phyloP scores from a whole-genome alignment of 1,139 yeast genomes.

The Hansenula sp. region DNA sequence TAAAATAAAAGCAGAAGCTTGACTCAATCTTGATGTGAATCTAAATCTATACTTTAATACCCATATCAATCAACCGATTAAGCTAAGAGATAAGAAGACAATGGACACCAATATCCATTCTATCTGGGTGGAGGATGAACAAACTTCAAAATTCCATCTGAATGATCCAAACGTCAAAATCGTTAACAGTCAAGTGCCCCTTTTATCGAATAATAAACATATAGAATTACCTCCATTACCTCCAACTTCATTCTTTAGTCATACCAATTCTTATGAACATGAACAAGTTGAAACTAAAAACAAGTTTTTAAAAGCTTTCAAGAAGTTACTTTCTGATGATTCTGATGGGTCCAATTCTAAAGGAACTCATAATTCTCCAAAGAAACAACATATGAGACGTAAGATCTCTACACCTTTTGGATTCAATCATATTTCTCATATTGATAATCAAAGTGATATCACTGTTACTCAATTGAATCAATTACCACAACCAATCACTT shows the following conservation, averaged over 20 bases:
- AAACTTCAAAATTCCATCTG: constrained; percentile 25
- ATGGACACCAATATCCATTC: constrained; percentile 19
- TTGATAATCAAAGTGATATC: constrained; percentile 10
- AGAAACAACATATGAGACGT: constrained; percentile 3
- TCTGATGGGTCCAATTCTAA: too few species aligned
- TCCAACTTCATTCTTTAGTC: constrained; percentile 23
- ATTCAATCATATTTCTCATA: constrained; percentile 23
- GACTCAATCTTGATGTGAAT: too few species aligned
- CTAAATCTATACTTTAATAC: too few species aligned
- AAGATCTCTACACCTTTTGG: constrained; percentile 24
- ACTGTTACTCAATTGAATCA: background rate
- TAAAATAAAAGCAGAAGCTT: constrained; percentile 22
- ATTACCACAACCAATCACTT: background rate
- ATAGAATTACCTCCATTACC: constrained; percentile 31
- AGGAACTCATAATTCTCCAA: too few species aligned
- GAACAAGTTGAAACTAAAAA: constrained; percentile 3
- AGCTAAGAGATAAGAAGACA: too few species aligned
- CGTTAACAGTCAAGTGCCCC: constrained; percentile 28
- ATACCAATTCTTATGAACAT: constrained; percentile 5
- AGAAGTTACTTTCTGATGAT: constrained; percentile 12
- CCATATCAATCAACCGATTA: background rate
- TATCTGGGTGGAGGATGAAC: constrained; percentile 35
- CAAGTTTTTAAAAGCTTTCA: constrained; percentile 24
- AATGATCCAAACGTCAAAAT: constrained; percentile 25
- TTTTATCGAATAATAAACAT: constrained; percentile 25